Conservation (phyloP, 2,329 filamentous ascomycete species). For the Saccharata proteae region DNA sequence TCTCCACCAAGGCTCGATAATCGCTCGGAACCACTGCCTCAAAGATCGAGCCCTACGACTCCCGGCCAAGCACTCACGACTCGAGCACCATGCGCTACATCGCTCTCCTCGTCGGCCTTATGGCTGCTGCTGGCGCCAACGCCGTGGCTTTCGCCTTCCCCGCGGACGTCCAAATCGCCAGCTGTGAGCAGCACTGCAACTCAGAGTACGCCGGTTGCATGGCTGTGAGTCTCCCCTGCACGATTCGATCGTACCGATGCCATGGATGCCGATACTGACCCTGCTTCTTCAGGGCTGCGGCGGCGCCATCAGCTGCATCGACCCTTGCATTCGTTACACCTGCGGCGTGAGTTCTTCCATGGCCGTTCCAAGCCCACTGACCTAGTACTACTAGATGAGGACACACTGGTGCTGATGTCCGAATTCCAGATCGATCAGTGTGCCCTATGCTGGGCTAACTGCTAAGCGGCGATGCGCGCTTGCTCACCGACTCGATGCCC, state of each 20-base stretch:
- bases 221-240: constrained; percentile 5
- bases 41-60: not conserved
- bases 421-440: constrained; percentile 6
- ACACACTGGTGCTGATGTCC: constrained; percentile 4
- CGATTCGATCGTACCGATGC: constrained; percentile 2
- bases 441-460: too few species aligned
- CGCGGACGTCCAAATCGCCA: too few species aligned
- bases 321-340: constrained; percentile 8
- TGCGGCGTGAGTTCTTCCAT: constrained; percentile 5
- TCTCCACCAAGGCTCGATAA: not conserved
- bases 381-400: constrained; percentile 7
- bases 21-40: constrained; percentile 3
- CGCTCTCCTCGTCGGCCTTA: constrained; percentile 5
- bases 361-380: constrained; percentile 1
- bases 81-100: constrained; percentile 3
- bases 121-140: constrained; percentile 3
- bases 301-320: constrained; percentile 7
- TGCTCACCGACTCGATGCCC: not conserved
- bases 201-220: constrained; percentile 7
- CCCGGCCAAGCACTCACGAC: not conserved
- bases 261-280: not conserved
- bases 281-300: constrained; percentile 6
- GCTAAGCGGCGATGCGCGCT: constrained; percentile 1
- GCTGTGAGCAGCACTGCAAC: constrained; percentile 8
- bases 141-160: too few species aligned